These are phyloP conservation scores for Geranium rotundifolium DNA, from an alignment of 345 rosid species.

Conservation along the genomic window DNA sequence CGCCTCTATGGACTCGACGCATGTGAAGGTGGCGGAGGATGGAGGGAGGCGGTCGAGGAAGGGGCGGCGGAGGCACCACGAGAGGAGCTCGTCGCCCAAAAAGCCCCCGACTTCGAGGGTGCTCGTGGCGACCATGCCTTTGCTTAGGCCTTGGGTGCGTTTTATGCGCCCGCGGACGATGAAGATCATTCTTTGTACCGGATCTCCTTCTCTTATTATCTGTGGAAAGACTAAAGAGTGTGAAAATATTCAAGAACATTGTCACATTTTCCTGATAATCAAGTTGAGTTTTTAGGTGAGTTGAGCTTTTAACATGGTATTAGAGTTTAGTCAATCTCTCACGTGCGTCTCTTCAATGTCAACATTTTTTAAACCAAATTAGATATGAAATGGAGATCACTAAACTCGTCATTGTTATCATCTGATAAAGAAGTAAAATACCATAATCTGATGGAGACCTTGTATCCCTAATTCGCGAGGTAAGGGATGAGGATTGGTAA, in stretches of 20 bases:
- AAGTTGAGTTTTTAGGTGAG: no score
- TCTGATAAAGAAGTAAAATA: no score
- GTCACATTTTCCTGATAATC: no score
- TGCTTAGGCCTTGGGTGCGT: slow-evolving; percentile 63
- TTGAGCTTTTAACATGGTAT: not conserved
- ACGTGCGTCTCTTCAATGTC: not conserved
- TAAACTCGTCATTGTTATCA: no score
- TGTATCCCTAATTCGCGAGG: no score
- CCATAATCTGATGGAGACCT: no score
- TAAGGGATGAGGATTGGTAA: no score
- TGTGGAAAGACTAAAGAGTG: slow-evolving; percentile 10
- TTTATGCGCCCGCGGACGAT: slow-evolving; percentile 46
- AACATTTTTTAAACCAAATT: no score
- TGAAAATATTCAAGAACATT: no score
- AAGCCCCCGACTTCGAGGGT: slow-evolving; percentile 68
- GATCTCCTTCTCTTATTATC: slow-evolving; percentile 95
- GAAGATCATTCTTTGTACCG: slow-evolving; percentile 70
- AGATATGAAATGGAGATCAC: no score
- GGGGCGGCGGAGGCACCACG: slow-evolving; percentile 92
- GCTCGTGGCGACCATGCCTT: slow-evolving; percentile 58
- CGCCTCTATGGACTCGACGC: slow-evolving; percentile 52
- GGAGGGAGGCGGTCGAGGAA: slow-evolving; percentile 76
- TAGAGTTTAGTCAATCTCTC: not conserved
- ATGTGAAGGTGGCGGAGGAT: slow-evolving; percentile 70
- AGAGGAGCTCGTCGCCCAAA: slow-evolving; percentile 81